phyloP scores from a whole-genome alignment of 345 rosid genomes.

The Aquilaria malaccensis region DNA sequence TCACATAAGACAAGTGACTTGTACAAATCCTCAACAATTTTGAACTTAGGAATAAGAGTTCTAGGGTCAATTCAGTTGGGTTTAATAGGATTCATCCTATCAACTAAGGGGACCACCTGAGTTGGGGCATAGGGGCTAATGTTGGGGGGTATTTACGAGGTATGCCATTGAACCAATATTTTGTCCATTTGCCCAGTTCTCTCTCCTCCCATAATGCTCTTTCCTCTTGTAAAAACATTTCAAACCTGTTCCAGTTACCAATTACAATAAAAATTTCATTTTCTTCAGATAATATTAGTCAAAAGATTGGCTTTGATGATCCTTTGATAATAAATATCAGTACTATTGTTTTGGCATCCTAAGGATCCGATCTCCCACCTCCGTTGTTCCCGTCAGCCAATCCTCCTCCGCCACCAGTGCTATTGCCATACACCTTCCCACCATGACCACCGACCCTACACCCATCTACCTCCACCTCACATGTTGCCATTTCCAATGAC shows the following conservation, averaged over 20 bases:
- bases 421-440: slow-evolving; percentile 30
- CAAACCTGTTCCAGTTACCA: slow-evolving; percentile 43
- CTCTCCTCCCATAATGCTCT: slow-evolving; percentile 58
- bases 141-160: no score
- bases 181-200: no score
- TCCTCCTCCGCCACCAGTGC: slow-evolving; percentile 16
- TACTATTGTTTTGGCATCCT: slow-evolving; percentile 31
- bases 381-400: slow-evolving; percentile 32
- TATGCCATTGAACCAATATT: no score
- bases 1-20: no score
- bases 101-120: no score
- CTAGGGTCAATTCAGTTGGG: no score
- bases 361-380: slow-evolving; percentile 35
- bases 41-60: no score
- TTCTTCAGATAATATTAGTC: neutral
- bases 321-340: slow-evolving; percentile 58
- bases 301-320: slow-evolving; percentile 54
- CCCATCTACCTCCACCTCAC: slow-evolving; percentile 20
- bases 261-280: neutral
- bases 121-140: no score
- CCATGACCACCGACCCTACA: slow-evolving; percentile 34
- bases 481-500: slow-evolving; percentile 16
- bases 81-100: no score
- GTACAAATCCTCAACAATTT: no score
- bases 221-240: slow-evolving; percentile 61